Conservation (phyloP, 768 basidiomycete genomes). For the Panaeolus papilionaceus region DNA sequence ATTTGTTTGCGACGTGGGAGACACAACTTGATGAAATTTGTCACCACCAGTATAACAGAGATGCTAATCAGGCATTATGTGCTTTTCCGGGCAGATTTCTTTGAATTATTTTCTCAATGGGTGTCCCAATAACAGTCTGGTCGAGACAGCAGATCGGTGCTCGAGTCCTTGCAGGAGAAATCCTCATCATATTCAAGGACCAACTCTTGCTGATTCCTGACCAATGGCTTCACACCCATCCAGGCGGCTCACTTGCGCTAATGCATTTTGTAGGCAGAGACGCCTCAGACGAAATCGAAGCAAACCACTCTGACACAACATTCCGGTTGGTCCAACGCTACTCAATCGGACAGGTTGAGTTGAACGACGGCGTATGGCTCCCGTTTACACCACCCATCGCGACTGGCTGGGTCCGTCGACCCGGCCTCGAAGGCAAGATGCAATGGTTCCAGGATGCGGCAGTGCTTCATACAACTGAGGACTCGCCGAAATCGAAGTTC, state of each 20-base stretch:
- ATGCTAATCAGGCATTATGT: too few relatives aligned
- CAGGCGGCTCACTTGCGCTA: constrained; percentile 87
- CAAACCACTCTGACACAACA: constrained; percentile 77
- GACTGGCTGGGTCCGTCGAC: constrained; percentile 78
- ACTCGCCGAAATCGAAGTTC: constrained; percentile 28
- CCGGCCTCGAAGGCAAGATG: constrained; percentile 40
- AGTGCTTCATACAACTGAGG: constrained; percentile 41
- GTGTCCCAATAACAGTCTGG: too few relatives aligned
- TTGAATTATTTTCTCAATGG: too few relatives aligned
- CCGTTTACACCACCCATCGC: constrained; percentile 88
- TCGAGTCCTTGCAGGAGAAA: too few relatives aligned
- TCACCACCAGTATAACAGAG: too few relatives aligned
- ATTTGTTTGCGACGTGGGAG: too few relatives aligned
- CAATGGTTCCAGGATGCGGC: constrained; percentile 72
- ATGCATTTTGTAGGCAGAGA: constrained; percentile 96
- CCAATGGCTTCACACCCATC: constrained; percentile 83
- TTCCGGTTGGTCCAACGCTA: constrained; percentile 64
- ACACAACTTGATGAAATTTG: too few relatives aligned
- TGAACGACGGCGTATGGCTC: constrained; percentile 64
- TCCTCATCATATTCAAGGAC: too few relatives aligned
- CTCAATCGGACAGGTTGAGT: constrained; percentile 72
- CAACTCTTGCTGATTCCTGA: too few relatives aligned
- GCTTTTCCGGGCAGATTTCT: too few relatives aligned
- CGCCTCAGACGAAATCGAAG: constrained; percentile 93
- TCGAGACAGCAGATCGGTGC: too few relatives aligned